Conservation (phyloP, 768 basidiomycete species). For the Leccinum truebloodii region DNA sequence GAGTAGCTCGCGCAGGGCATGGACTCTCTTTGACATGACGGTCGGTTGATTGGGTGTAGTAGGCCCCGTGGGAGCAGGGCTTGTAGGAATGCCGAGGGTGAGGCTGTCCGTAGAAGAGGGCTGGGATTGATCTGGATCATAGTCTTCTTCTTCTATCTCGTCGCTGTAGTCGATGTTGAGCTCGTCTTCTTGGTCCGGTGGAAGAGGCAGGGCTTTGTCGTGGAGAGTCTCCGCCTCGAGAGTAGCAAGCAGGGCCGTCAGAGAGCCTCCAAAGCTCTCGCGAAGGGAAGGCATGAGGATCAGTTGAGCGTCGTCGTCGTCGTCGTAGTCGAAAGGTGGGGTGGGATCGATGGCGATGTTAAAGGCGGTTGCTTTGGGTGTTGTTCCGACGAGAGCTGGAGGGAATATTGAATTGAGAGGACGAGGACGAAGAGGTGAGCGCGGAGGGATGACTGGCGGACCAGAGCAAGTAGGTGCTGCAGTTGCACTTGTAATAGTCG, state of each 20-base stretch:
- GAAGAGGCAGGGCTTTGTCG: conserved; percentile 33
- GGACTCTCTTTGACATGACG: conserved; percentile 64
- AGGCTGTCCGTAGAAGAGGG: conserved; percentile 31
- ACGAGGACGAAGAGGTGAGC: conserved; percentile 34
- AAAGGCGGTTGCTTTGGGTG: conserved; percentile 9
- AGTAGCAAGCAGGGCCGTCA: conserved; percentile 32
- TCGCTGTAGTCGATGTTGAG: conserved; percentile 22
- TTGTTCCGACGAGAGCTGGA: conserved; percentile 18
- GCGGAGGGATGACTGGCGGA: conserved; percentile 33
- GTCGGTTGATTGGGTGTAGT: conserved; percentile 34
- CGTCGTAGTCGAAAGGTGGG: conserved; percentile 12
- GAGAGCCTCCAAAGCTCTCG: conserved; percentile 34
- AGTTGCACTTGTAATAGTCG: neutral
- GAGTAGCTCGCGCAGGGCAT: conserved; percentile 76
- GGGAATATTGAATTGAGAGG: conserved; percentile 12
- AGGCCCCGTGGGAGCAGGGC: conserved; percentile 8
- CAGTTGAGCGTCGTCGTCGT: conserved; percentile 20
- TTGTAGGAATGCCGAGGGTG: conserved; percentile 16
- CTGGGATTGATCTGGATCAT: conserved; percentile 26
- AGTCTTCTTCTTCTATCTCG: conserved; percentile 31
- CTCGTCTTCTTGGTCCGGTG: conserved; percentile 29
- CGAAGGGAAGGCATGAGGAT: conserved; percentile 33
- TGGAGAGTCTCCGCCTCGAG: conserved; percentile 32
- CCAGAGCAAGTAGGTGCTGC: neutral
- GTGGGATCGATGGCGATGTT: neutral